Percentiles rank a stretch among this genome's conserved stretches.
phyloP scores from a whole-genome alignment of 257 asterid genomes.

The Nicotiana obtusifolia region DNA sequence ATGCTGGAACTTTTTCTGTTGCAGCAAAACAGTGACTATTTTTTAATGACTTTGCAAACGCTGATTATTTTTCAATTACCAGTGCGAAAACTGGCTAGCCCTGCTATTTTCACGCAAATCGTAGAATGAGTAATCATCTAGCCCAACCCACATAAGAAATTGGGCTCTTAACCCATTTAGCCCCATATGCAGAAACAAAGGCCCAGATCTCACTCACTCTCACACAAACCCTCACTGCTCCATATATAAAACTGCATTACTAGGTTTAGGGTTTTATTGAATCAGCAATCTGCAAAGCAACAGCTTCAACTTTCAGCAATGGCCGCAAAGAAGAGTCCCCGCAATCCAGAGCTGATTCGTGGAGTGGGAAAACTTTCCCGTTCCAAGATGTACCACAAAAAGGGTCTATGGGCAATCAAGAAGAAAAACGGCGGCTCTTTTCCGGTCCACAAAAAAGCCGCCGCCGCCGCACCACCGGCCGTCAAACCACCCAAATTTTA shows the following conservation, averaged over 20 bases:
- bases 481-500: conserved; percentile 9
- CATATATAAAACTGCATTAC: background rate
- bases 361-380: conserved; percentile 10
- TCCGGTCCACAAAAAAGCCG: conserved; percentile 1
- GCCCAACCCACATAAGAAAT: background rate
- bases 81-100: too few species aligned
- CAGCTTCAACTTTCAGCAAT: background rate
- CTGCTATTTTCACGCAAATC: too few species aligned
- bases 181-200: background rate
- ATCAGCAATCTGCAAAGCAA: background rate
- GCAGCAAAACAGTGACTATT: too few species aligned
- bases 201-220: background rate
- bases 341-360: conserved; percentile 11
- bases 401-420: conserved; percentile 18
- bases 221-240: background rate
- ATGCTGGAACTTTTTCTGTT: too few species aligned
- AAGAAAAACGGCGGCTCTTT: conserved; percentile 9
- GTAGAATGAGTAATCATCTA: too few species aligned
- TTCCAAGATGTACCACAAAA: conserved; percentile 17
- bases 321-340: conserved; percentile 17
- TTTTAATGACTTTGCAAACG: too few species aligned
- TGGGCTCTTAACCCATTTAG: background rate
- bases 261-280: background rate
- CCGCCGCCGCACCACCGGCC: background rate
- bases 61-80: too few species aligned